Evolutionary conservation across 2,329 filamentous ascomycete genomes (phyloP).

Genomic region (Diplodia sapinea): DNA sequence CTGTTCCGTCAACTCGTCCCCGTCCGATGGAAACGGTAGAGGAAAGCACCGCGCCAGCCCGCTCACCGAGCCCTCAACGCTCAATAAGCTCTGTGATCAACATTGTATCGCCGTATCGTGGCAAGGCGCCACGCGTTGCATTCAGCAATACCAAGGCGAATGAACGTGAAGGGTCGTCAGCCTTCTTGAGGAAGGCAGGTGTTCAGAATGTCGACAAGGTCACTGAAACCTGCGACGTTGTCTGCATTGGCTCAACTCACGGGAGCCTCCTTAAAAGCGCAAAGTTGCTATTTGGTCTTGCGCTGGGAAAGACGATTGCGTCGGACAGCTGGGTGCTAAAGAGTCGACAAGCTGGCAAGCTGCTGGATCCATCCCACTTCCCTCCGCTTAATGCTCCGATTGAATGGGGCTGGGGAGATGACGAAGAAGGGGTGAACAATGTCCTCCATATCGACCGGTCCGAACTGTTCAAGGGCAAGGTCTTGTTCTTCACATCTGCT

Average conservation of each 20-base stretch:
- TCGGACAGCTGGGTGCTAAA: conserved; percentile 55
- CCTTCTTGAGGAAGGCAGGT: conserved; percentile 13
- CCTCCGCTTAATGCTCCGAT: conserved; percentile 42
- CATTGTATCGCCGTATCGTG: neutral
- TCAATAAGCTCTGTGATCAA: neutral
- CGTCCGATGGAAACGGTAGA: neutral
- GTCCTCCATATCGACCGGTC: conserved; percentile 44
- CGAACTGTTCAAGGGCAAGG: conserved; percentile 57
- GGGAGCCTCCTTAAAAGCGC: conserved; percentile 32
- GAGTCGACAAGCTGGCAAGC: conserved; percentile 43
- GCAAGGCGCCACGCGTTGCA: conserved; percentile 3
- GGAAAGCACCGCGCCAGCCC: neutral
- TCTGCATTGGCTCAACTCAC: conserved; percentile 12
- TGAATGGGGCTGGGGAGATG: conserved; percentile 50
- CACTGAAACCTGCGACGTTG: conserved; percentile 7
- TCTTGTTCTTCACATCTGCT: conserved; percentile 56
- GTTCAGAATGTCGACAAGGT: conserved; percentile 8
- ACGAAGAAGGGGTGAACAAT: conserved; percentile 36
- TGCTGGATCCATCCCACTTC: conserved; percentile 47
- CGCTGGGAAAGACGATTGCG: conserved; percentile 53
- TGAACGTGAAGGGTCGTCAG: neutral
- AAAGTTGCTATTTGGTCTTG: conserved; percentile 54
- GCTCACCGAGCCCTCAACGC: neutral
- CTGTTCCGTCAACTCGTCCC: neutral
- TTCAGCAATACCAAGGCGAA: conserved; percentile 17